Evolutionary conservation across 768 basidiomycete genomes (phyloP).

Genomic region (Phlebiopsis flavidoalba): DNA sequence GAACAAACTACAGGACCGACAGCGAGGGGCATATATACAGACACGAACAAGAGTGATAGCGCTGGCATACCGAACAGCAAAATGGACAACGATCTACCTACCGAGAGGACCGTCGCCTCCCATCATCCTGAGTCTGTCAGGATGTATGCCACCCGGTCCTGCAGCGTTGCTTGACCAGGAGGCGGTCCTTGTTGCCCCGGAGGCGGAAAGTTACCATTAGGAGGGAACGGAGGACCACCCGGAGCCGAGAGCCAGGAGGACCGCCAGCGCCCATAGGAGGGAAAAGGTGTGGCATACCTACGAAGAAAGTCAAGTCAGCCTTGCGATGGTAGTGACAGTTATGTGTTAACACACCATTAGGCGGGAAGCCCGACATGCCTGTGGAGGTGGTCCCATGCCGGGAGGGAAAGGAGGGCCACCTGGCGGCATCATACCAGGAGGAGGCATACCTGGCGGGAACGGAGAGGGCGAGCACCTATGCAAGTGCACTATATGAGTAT

Average conservation of each 20-base stretch:
- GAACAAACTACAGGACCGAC: neutral
- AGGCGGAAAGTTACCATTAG: slow-evolving; percentile 20
- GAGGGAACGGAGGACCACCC: slow-evolving; percentile 26
- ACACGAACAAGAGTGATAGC: neutral
- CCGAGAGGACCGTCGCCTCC: slow-evolving; percentile 21
- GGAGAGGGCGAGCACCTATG: slow-evolving; percentile 52
- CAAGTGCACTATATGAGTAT: neutral
- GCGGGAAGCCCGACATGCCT: slow-evolving; percentile 15
- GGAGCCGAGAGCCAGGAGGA: slow-evolving; percentile 10
- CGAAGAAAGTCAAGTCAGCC: slow-evolving; percentile 4
- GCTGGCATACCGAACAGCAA: neutral
- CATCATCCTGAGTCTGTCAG: slow-evolving; percentile 83
- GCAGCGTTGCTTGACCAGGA: slow-evolving; percentile 15
- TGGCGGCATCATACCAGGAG: slow-evolving; percentile 48
- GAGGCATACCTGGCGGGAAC: slow-evolving; percentile 60
- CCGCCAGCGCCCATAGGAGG: slow-evolving; percentile 31
- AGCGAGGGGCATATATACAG: neutral
- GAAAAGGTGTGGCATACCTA: slow-evolving; percentile 35
- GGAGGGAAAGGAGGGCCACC: slow-evolving; percentile 70
- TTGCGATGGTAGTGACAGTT: slow-evolving; percentile 6
- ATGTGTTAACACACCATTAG: slow-evolving; percentile 15
- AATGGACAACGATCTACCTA: slow-evolving; percentile 12
- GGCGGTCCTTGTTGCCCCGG: slow-evolving; percentile 26
- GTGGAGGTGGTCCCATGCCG: slow-evolving; percentile 23
- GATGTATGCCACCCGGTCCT: slow-evolving; percentile 73